Base-by-base conservation (phyloP, 2,329 filamentous ascomycete genomes). In the Esteya vermicola region DNA sequence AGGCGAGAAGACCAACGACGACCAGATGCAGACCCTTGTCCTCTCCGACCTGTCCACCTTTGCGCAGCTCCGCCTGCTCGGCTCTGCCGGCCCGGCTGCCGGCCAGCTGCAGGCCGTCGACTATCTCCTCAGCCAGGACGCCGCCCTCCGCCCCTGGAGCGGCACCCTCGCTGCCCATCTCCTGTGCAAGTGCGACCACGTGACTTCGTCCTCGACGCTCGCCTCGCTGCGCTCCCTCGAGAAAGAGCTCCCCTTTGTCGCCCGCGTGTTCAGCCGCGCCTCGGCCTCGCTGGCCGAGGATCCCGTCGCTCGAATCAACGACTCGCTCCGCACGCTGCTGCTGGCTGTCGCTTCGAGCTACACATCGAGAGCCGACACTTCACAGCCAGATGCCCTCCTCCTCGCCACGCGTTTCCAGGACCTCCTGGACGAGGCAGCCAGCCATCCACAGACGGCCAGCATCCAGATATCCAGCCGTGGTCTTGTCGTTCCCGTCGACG, bases 211-310 rank as follows among this genome's bases (percentile, higher is more conserved):
- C 20, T 72, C 78, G 1, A 70, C 62, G 34, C 59, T 85, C 30
- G 67, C 67, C 34, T 72, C 75, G 32, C 59, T 85, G 36, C 65
- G 70, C 33, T 63, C 80, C 16, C 62, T 85, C 0, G 76, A 82
- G 54, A 61, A 65, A 1, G 81, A 85, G 51, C 58, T 83, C 37
- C 74, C 75, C 9, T 61, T 70, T 4, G 60, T 83, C 43, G 73
- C 72, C 9, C 64, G 65, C 33, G 67, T 74, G 41, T 49, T 81
- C 21, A 58, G 68, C 36, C 53, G 57, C 27, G 63, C 72, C 43
- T 67, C 66, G 40, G 51, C 58, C 25, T 57, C 71, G 21, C 55
- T 80, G 32, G 56, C 63, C 4, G 54, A 60, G 13, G 66, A 76
- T 48, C 66, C 73, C 3, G 48, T 73, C 4, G 49, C 52, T 10